These are phyloP conservation scores for Hylodesmum podocarpum DNA, from an alignment of 306 rosid genomes.

Conservation along the genomic window DNA sequence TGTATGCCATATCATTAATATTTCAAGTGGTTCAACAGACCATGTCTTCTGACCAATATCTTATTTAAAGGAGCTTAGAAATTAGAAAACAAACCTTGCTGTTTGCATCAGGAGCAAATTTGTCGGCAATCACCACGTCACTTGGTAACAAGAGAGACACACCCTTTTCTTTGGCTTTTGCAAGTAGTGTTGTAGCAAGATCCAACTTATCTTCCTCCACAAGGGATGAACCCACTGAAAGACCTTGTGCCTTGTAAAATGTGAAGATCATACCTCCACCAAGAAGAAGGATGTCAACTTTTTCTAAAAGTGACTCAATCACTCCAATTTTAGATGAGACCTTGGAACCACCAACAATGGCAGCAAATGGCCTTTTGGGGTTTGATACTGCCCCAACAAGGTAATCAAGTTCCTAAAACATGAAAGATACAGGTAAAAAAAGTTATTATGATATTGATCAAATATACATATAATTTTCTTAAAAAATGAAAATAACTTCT, in stretches of 20 bases:
- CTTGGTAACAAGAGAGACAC: constrained; percentile 93
- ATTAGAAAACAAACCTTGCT: constrained; percentile 69
- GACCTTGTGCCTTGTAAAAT: constrained; percentile 99
- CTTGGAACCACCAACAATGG: constrained; percentile 99
- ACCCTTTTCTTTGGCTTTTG: constrained; percentile 91
- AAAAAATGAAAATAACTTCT: background rate
- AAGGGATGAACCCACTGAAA: constrained; percentile 94
- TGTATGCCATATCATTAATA: background rate
- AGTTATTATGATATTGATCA: background rate
- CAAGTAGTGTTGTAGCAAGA: constrained; percentile 81
- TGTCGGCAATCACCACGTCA: constrained; percentile 93
- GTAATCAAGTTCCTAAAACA: constrained; percentile 92
- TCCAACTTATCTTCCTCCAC: constrained; percentile 95
- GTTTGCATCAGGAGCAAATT: constrained; percentile 99
- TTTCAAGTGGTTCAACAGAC: background rate
- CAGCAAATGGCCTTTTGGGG: constrained; percentile 98
- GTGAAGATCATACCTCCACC: constrained; percentile 99
- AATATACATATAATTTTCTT: background rate
- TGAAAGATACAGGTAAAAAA: constrained; percentile 10
- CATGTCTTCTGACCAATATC: background rate
- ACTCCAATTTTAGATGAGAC: constrained; percentile 98
- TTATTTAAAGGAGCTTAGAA: constrained; percentile 24
- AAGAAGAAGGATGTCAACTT: constrained; percentile 81
- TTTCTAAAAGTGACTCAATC: constrained; percentile 91
- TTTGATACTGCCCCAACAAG: constrained; percentile 97